Base-by-base conservation (phyloP, 345 rosid species). In the Eucalyptus tenuipes region DNA sequence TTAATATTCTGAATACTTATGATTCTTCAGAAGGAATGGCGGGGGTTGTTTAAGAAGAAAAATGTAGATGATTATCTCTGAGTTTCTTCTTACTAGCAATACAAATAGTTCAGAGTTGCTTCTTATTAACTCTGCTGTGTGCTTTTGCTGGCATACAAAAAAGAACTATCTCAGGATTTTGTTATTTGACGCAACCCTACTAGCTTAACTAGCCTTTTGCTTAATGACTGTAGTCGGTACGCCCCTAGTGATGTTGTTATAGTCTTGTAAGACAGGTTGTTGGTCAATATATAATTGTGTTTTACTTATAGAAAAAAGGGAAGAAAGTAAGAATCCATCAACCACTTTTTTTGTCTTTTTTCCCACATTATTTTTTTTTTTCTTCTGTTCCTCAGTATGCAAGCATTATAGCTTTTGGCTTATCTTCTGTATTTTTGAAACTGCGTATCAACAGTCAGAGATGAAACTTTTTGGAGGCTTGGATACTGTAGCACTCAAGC, bases 391-490 rank as follows among this genome's bases (percentile, higher is more conserved):
- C 84, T 40, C 47, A 75, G 84, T 75, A 20, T 20, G 47, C 84
- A 20, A 75, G 29, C 84, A 40, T 88, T 40, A 10, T 53, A 18
- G n/a, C 45, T 86, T 75, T 85, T 85, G 87, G 16, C 66, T 50
- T 10, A 33, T 49, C 29, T 86, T 40, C 87, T 50, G 40, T 86
- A 20, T 15, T 55, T 86, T 86, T 50, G 17, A 18, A 75, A 75
- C 29, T 75, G 84, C 5, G 16, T 86, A 57, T 91, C 86, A 91
- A 91, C 97, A 98, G 98, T 94, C 99, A 22, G 98, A 97, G 91
- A 98, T 98, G 99, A 95, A 97, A 92, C 97, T 94, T 85, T 92
- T 98, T 91, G 97, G 97, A 87, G 97, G 97, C 64, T 91, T 89
- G 91, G 96, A 95, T 88, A 90, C 95, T 79, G 88, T 93, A 88